Conservation (phyloP, 441 rosid genomes). For the Breynia disticha region DNA sequence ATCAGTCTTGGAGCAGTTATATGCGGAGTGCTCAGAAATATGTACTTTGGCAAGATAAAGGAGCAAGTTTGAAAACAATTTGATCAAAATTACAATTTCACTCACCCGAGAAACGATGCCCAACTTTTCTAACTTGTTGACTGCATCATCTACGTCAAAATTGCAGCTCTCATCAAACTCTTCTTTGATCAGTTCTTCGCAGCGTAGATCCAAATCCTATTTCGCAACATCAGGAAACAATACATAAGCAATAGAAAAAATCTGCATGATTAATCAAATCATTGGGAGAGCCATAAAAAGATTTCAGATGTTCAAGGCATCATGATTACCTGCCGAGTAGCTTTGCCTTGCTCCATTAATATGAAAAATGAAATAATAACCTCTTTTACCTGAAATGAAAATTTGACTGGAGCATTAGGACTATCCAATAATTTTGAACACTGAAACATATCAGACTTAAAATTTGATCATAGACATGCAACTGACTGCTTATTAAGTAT, state of each 20-base stretch:
- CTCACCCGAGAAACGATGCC: slow-evolving; percentile 74
- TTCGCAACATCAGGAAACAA: slow-evolving; percentile 5
- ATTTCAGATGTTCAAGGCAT: background rate
- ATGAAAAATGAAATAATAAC: slow-evolving; percentile 78
- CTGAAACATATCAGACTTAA: too few species aligned
- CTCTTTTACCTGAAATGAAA: slow-evolving; percentile 70
- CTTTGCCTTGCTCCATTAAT: slow-evolving; percentile 76
- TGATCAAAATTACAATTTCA: background rate
- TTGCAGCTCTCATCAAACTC: slow-evolving; percentile 76
- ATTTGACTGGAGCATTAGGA: slow-evolving; percentile 3
- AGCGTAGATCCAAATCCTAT: slow-evolving; percentile 78
- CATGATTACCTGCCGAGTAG: slow-evolving; percentile 38
- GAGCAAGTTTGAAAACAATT: background rate
- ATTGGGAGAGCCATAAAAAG: background rate
- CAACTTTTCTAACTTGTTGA: slow-evolving; percentile 76
- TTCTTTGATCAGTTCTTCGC: slow-evolving; percentile 77
- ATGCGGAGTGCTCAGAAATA: too few species aligned
- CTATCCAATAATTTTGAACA: background rate
- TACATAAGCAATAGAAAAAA: background rate
- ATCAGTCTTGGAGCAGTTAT: too few species aligned
- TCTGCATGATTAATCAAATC: background rate
- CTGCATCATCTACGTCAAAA: slow-evolving; percentile 95
- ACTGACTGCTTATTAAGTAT: background rate
- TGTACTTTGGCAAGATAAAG: background rate
- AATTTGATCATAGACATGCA: too few species aligned